A percentile compares a stretch with the other conserved stretches of the same genome.
phyloP scores from a whole-genome alignment of 352 stramenopile species.

The Phytophthora brassicae region DNA sequence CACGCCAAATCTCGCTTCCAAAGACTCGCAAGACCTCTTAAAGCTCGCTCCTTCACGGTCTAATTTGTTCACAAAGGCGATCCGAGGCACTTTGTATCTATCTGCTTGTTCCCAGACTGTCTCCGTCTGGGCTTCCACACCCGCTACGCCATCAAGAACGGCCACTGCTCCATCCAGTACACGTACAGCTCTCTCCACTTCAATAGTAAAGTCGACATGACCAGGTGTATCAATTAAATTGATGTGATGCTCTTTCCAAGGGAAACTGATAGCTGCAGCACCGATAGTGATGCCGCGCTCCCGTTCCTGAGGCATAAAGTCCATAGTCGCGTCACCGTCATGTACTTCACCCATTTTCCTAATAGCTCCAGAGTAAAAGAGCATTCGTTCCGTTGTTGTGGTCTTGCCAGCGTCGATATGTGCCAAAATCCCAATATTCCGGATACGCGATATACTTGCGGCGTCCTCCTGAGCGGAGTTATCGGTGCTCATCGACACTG shows the following conservation, averaged over 20 bases:
- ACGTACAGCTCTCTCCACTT: conserved; percentile 96
- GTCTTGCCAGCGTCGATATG: conserved; percentile 99
- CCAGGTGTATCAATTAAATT: conserved; percentile 99
- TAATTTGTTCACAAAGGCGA: conserved; percentile 98
- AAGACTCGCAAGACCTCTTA: conserved; percentile 79
- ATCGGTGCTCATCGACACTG: background rate
- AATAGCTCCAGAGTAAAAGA: conserved; percentile 95
- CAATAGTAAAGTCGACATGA: conserved; percentile 98
- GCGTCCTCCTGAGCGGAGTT: conserved; percentile 23
- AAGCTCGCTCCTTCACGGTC: conserved; percentile 96
- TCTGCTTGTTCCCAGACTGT: conserved; percentile 85
- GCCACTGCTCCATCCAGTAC: conserved; percentile 97
- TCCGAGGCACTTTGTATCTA: conserved; percentile 82
- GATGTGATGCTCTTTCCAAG: conserved; percentile 93
- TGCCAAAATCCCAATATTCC: conserved; percentile 99
- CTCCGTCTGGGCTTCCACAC: conserved; percentile 92
- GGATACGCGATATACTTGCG: conserved; percentile 44
- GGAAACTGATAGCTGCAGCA: conserved; percentile 95
- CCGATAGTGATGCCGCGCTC: conserved; percentile 99
- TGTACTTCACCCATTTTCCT: conserved; percentile 73
- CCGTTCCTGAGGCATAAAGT: conserved; percentile 92
- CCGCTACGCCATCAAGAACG: conserved; percentile 96
- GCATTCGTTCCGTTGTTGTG: conserved; percentile 98
- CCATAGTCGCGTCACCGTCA: conserved; percentile 77
- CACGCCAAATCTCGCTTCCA: conserved; percentile 63